Base-by-base conservation (phyloP, 2,329 filamentous ascomycete species). In the Fusarium sp. region DNA sequence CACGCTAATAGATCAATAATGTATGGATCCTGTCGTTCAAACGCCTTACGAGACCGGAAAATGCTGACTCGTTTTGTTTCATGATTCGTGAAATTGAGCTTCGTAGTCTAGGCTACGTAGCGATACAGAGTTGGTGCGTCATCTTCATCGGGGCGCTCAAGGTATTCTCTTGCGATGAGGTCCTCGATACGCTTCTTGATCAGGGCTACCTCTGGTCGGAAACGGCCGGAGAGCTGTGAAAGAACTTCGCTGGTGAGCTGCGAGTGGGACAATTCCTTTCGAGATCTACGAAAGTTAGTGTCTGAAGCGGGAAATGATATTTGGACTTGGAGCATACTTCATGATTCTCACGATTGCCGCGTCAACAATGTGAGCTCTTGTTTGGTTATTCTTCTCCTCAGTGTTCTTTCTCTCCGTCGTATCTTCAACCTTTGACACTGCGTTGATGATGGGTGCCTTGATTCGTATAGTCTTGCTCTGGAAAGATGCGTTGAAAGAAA, bases 141-240 rank as follows among this genome's bases (percentile, higher is more conserved):
- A 13, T 90, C 90, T 48, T 94, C 92, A 17, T 92, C 86, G 9
- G 81, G 80, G 7, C 93, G 88, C 81, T 94, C 92, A 23, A 95
- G 83, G 73, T 95, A 95, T 77, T 95, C 93, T 67, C 92, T 86
- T 66, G 89, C 88, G 54, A 95, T 93, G 53, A 95, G 83, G 69
- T 90, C 90, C 79, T 95, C 93, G 64, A 95, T 91, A n/a, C 90
- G 89, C 78, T 89, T 91, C 85, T 95, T 95, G 82, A 95, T 91
- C 82, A 95, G 89, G 33, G 86, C 85, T 38, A 95, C 86, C 61
- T 95, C 92, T 1, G 93, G 93, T 76, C 89, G 91, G 84, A 95
- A 95, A 45, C 91, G 90, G 54, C 84, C 82, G 1, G 85, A 84
- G 20, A 95, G 85, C 76, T 93, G 91, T n/a, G 86, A 83, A 60